phyloP scores from a whole-genome alignment of 129 eudicot genomes.

The Dittrichia graveolens region DNA sequence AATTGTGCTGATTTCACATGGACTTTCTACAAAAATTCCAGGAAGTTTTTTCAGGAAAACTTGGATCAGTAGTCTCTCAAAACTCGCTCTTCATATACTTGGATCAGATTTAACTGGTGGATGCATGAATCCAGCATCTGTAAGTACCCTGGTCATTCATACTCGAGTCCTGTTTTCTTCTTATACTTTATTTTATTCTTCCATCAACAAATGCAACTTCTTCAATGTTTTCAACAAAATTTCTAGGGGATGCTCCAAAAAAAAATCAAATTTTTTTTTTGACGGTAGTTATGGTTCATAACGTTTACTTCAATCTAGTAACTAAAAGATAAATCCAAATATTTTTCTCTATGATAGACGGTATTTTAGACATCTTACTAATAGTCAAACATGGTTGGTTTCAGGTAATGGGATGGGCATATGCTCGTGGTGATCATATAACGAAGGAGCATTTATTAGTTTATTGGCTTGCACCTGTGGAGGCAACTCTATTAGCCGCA shows the following conservation, averaged over 20 bases:
- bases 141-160: slow-evolving; percentile 40
- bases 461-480: slow-evolving; percentile 85
- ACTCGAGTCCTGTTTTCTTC: not conserved
- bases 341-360: too few species aligned
- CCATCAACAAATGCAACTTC: not conserved
- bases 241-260: not conserved
- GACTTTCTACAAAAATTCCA: slow-evolving; percentile 56
- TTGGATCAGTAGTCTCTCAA: slow-evolving; percentile 88
- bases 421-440: slow-evolving; percentile 82
- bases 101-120: slow-evolving; percentile 94
- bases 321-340: too few species aligned
- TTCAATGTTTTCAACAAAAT: too few species aligned
- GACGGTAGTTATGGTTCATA: not conserved
- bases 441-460: slow-evolving; percentile 78
- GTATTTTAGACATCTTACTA: slow-evolving; percentile 5
- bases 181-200: not conserved
- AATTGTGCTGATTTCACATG: slow-evolving; percentile 58
- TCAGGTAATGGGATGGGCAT: slow-evolving; percentile 97
- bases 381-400: slow-evolving; percentile 4
- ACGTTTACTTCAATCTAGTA: not conserved
- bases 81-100: slow-evolving; percentile 82
- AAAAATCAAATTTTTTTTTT: not conserved
- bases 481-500: slow-evolving; percentile 69
- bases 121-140: slow-evolving; percentile 95
- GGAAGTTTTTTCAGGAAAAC: slow-evolving; percentile 77